These are phyloP conservation scores for Mycena vulgaris DNA, from an alignment of 768 basidiomycete species.

Conservation along the genomic window DNA sequence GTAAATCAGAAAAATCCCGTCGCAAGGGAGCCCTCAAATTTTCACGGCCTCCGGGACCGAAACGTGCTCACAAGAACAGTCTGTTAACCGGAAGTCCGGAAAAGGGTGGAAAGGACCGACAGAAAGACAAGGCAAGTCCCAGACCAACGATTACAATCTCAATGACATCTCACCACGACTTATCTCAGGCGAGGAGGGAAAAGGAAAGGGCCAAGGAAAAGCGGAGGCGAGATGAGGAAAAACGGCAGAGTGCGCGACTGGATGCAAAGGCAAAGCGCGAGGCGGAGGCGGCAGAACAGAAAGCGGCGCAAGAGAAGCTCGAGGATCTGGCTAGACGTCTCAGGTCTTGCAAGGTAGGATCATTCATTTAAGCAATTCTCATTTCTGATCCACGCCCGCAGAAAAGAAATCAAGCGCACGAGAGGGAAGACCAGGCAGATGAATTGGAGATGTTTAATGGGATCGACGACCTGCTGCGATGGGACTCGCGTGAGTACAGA, in stretches of 20 bases:
- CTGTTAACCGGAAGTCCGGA: slow-evolving; percentile 5
- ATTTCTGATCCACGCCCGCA: neutral
- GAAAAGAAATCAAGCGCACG: neutral
- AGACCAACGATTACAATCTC: neutral
- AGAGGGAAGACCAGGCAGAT: neutral
- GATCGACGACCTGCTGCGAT: neutral
- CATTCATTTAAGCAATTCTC: neutral
- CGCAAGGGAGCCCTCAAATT: neutral
- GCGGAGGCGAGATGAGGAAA: neutral
- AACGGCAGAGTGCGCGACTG: no score
- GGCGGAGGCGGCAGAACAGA: neutral
- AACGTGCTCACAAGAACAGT: slow-evolving; percentile 3
- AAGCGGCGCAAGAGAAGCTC: neutral
- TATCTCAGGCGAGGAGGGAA: no score
- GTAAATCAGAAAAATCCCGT: neutral
- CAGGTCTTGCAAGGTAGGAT: slow-evolving; percentile 5
- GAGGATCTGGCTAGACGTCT: neutral
- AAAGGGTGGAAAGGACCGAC: neutral
- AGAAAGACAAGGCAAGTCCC: slow-evolving; percentile 1
- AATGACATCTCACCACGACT: neutral
- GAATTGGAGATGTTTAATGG: neutral
- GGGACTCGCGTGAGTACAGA: neutral
- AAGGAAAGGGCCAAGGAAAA: no score
- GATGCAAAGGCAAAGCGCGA: no score
- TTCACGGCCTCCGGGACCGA: slow-evolving; percentile 4